phyloP scores from a whole-genome alignment of 1,284 basidiomycete species.

The Cryptococcus sp. region DNA sequence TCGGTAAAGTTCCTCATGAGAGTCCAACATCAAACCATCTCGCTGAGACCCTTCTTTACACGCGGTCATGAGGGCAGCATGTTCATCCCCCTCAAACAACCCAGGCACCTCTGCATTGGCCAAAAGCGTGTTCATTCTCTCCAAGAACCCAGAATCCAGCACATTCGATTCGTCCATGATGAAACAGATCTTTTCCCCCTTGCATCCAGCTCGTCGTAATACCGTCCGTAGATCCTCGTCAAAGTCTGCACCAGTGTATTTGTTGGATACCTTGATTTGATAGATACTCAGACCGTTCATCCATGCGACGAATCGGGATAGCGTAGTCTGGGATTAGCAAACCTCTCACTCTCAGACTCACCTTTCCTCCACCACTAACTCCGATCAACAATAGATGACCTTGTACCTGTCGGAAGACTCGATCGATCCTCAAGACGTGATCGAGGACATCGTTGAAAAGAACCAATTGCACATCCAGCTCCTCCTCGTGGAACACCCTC shows the following conservation, averaged over 20 bases:
- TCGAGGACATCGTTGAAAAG: slow-evolving; percentile 98
- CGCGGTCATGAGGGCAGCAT: slow-evolving; percentile 92
- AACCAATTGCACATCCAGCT: slow-evolving; percentile 96
- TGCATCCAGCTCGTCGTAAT: slow-evolving; percentile 89
- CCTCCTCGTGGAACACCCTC: slow-evolving; percentile 94
- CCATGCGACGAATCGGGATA: slow-evolving; percentile 99
- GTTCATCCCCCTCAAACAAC: slow-evolving; percentile 96
- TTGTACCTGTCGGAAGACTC: slow-evolving; percentile 98
- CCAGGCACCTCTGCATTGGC: slow-evolving; percentile 99
- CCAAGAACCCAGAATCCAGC: slow-evolving; percentile 94
- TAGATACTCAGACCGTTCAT: slow-evolving; percentile 98
- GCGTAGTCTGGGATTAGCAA: slow-evolving; percentile 65
- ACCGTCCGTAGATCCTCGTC: slow-evolving; percentile 95
- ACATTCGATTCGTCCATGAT: slow-evolving; percentile 99
- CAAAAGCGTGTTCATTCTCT: slow-evolving; percentile 97
- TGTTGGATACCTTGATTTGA: slow-evolving; percentile 98
- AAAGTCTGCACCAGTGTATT: slow-evolving; percentile 96
- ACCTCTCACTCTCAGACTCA: slow-evolving; percentile 41
- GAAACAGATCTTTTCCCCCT: slow-evolving; percentile 98
- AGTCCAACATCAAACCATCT: slow-evolving; percentile 96
- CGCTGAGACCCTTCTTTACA: slow-evolving; percentile 98
- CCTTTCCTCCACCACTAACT: slow-evolving; percentile 96
- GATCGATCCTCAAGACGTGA: slow-evolving; percentile 93
- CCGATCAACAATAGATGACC: slow-evolving; percentile 95
- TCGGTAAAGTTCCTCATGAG: slow-evolving; percentile 90